These are phyloP conservation scores for Pythium volutum DNA, from an alignment of 352 stramenopile genomes.

Conservation along the genomic window DNA sequence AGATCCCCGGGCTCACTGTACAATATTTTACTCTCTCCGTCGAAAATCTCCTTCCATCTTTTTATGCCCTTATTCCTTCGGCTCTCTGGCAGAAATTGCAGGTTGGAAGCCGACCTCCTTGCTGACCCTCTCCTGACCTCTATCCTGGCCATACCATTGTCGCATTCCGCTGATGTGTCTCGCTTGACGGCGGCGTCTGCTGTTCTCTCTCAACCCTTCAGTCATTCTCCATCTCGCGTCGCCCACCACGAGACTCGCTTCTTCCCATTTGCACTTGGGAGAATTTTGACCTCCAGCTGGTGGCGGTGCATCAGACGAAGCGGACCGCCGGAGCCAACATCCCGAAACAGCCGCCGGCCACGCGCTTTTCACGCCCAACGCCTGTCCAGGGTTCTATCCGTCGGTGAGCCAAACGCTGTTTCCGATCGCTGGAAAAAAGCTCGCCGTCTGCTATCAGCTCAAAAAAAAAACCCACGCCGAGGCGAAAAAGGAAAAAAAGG, in stretches of 20 bases:
- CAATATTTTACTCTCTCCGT: background rate
- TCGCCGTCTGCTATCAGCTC: background rate
- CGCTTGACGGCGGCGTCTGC: background rate
- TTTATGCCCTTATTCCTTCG: conserved; percentile 4
- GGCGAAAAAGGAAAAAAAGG: conserved; percentile 4
- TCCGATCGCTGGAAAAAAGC: conserved; percentile 14
- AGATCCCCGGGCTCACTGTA: background rate
- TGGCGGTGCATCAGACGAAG: conserved; percentile 13
- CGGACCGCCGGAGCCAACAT: background rate
- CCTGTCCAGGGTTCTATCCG: background rate
- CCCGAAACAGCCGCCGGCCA: conserved; percentile 12
- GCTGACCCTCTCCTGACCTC: conserved; percentile 7
- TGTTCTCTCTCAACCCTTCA: background rate
- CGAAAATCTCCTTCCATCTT: conserved; percentile 8
- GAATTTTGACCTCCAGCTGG: conserved; percentile 8
- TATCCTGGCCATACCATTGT: conserved; percentile 8
- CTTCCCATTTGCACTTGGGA: background rate
- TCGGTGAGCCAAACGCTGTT: background rate
- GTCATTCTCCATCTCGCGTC: conserved; percentile 15
- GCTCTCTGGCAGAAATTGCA: conserved; percentile 1
- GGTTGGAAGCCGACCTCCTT: background rate
- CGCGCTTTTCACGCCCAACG: background rate
- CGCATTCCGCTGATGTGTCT: conserved; percentile 4
- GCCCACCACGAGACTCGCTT: background rate
- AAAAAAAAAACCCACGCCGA: conserved; percentile 8